Evolutionary conservation across 1,284 basidiomycete genomes (phyloP).

Genomic region (Pseudozyma sp.): DNA sequence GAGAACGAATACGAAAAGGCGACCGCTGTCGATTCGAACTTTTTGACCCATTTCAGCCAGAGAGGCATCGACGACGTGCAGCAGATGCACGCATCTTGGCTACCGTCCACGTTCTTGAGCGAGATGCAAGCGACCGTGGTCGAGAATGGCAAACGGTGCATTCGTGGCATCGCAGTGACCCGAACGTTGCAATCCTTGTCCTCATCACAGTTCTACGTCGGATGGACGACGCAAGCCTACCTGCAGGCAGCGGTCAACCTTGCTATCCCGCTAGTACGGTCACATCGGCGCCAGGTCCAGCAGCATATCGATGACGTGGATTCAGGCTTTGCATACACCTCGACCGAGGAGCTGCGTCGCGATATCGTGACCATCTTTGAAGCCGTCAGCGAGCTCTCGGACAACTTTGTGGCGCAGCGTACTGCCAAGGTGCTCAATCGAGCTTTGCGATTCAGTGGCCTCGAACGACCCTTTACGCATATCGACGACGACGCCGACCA

Average conservation of each 20-base stretch:
- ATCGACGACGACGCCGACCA: conserved; percentile 5
- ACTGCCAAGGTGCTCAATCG: conserved; percentile 23
- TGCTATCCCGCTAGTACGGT: conserved; percentile 28
- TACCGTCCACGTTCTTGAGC: conserved; percentile 23
- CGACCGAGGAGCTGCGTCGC: conserved; percentile 15
- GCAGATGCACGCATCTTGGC: conserved; percentile 25
- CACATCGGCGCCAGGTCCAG: conserved; percentile 11
- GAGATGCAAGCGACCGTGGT: conserved; percentile 23
- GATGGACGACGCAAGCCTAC: conserved; percentile 23
- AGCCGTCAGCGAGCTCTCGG: conserved; percentile 23
- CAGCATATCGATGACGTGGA: background rate
- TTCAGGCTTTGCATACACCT: background rate
- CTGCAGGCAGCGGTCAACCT: conserved; percentile 32
- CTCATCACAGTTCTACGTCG: conserved; percentile 29
- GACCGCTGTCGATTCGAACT: conserved; percentile 8
- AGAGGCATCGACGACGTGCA: conserved; percentile 24
- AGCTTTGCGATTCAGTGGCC: conserved; percentile 18
- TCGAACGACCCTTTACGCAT: conserved; percentile 1
- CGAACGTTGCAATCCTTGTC: conserved; percentile 22
- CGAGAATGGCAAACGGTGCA: conserved; percentile 21
- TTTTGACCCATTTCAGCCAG: conserved; percentile 24
- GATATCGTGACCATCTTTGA: conserved; percentile 28
- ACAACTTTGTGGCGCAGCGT: conserved; percentile 19
- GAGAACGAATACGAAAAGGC: conserved; percentile 13
- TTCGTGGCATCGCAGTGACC: conserved; percentile 24